phyloP scores from a whole-genome alignment of 345 rosid genomes.

The Rhizophora mangle region DNA sequence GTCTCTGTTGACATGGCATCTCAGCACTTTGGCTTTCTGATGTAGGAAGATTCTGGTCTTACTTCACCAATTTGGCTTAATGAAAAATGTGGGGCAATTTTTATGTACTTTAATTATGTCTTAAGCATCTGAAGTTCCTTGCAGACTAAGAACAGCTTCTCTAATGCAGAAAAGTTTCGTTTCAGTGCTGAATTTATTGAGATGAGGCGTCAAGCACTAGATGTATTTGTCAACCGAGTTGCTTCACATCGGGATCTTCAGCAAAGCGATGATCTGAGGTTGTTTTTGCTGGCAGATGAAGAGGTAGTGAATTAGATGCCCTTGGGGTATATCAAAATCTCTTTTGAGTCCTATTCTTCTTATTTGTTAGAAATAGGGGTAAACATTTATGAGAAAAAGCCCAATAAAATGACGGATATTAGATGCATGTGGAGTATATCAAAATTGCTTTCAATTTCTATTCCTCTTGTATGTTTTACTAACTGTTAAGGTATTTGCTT shows the following conservation, averaged over 20 bases:
- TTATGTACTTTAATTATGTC: neutral
- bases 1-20: neutral
- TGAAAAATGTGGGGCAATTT: neutral
- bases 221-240: conserved; percentile 81
- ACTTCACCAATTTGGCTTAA: neutral
- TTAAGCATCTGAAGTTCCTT: neutral
- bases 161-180: conserved; percentile 82
- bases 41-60: neutral
- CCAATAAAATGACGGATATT: too few species aligned
- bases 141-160: conserved; percentile 8
- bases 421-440: neutral
- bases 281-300: conserved; percentile 95
- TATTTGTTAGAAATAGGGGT: too few species aligned
- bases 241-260: conserved; percentile 84
- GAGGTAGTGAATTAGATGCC: conserved; percentile 46
- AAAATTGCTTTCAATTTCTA: neutral
- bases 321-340: neutral
- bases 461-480: neutral
- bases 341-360: too few species aligned
- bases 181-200: conserved; percentile 98
- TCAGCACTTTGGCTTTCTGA: neutral
- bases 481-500: conserved; percentile 1
- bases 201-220: conserved; percentile 88
- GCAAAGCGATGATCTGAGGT: conserved; percentile 90
- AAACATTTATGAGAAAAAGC: too few species aligned